Evolutionary conservation across 2,329 filamentous ascomycete genomes (phyloP), one percentile per base, ranked within the genome.

Genomic region (Capronia coronata): DNA sequence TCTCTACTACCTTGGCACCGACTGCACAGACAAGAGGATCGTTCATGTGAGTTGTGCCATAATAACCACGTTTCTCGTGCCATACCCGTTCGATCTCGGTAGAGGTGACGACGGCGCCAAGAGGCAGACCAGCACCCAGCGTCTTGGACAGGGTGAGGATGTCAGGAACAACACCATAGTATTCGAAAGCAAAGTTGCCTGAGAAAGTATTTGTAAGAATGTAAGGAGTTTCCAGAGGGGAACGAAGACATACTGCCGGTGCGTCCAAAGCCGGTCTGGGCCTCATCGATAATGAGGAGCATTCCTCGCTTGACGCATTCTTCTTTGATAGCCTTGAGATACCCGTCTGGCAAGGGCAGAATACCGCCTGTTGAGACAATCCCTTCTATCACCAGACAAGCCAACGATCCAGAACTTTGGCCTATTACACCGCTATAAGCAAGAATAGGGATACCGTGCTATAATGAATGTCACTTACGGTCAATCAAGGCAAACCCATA

Each of bases 401-500:
- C 80, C 0, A 84, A 70, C 0, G 79, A 82, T 0, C 80, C 81
- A 74, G 79, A 47, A 78, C 74, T 38, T 72, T 68, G 53, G n/a
- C n/a, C n/a, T n/a, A n/a, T n/a, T n/a, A n/a, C n/a, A n/a, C n/a
- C n/a, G n/a, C n/a, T n/a, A n/a, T n/a, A n/a, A n/a, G n/a, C n/a
- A n/a, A n/a, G n/a, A n/a, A n/a, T n/a, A n/a, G n/a, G n/a, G n/a
- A n/a, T n/a, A n/a, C n/a, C n/a, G n/a, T n/a, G n/a, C n/a, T n/a
- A n/a, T n/a, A n/a, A n/a, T n/a, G n/a, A n/a, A n/a, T n/a, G n/a
- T n/a, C n/a, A n/a, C n/a, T n/a, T n/a, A n/a, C n/a, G n/a, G n/a
- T 85, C 80, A 16, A 85, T 69, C 64, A 84, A 68, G 14, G 68
- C 68, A 71, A 78, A 84, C 2, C 78, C 79, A 57, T 77, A 84